Base-by-base conservation (phyloP, 2,329 filamentous ascomycete species). In the Fulvia fulva region DNA sequence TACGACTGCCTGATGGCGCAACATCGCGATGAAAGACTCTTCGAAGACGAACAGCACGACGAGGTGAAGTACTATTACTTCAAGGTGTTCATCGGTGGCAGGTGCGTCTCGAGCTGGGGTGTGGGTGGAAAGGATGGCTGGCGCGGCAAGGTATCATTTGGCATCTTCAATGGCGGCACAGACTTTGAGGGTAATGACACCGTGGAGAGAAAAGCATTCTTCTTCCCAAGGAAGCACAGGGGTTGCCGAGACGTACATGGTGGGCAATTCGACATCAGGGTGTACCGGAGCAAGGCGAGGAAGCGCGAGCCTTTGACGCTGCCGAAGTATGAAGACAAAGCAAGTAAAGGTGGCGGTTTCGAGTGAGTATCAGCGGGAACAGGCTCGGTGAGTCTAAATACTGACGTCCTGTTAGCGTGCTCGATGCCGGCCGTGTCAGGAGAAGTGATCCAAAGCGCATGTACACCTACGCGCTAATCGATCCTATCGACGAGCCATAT, bases 381-480 rank as follows among this genome's bases (percentile, higher is more conserved):
- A 30, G 16, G 5, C 9, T 37, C 9, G 50, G 30, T 19, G 16
- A 21, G 7, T 19, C 30, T 3, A 43, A n/a, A 7, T 11, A 22
- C 52, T 55, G 44, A 55, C 26, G 51, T 22, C 30, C 22, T 26
- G 19, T 46, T 25, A 64, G 61, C 21, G 51, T 59, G 50, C 77
- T 74, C 19, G 76, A 76, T 4, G 65, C 67, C 22, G 63, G 63
- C 16, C 53, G 54, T 21, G 67, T 76, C 8, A 73, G 73, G 51
- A 61, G 66, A 32, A 68, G 74, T 32, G 72, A 77, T 11, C 77
- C 76, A 8, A 75, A 74, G 59, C 70, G 73, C 3, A 78, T 74
- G 65, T 82, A 81, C 67, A 75, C 74, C 53, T 81, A 80, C 53
- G 75, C 78, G 1, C 73, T 82, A 19, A 67, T 81, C 21, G 79